Evolutionary conservation across 306 rosid genomes (phyloP).

Genomic region (Styphnolobium japonicum): DNA sequence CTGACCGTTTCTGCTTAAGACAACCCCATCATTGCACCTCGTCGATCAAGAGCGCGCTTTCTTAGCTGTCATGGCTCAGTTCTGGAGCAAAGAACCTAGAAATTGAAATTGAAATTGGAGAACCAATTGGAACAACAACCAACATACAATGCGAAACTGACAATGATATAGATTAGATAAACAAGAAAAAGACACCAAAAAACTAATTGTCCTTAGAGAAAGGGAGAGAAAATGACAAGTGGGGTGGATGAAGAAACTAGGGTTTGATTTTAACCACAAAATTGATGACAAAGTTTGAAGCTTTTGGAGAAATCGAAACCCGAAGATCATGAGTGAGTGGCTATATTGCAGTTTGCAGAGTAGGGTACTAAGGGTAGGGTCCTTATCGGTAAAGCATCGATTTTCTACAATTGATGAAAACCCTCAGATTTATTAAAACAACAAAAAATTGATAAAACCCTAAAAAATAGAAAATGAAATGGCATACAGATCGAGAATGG

Average conservation of each 20-base stretch:
- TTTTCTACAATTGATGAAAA: slow-evolving; percentile 45
- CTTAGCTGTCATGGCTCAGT: slow-evolving; percentile 52
- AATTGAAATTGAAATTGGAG: too few relatives aligned
- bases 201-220: background rate
- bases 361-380: too few relatives aligned
- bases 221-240: background rate
- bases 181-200: background rate
- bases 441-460: background rate
- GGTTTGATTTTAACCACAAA: background rate
- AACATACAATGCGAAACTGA: slow-evolving; percentile 42
- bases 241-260: background rate
- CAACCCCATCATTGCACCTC: slow-evolving; percentile 73
- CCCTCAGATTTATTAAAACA: background rate
- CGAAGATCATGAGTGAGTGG: too few relatives aligned
- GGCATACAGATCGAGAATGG: slow-evolving; percentile 80
- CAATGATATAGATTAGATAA: too few relatives aligned
- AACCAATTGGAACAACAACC: background rate
- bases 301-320: too few relatives aligned
- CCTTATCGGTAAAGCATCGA: slow-evolving; percentile 74
- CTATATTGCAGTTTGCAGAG: too few relatives aligned
- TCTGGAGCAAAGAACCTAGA: background rate
- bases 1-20: slow-evolving; percentile 70
- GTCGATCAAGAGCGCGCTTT: slow-evolving; percentile 46
- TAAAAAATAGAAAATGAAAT: background rate
- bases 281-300: background rate